phyloP scores from a whole-genome alignment of 257 asterid species.

The Solanum medicagineum region DNA sequence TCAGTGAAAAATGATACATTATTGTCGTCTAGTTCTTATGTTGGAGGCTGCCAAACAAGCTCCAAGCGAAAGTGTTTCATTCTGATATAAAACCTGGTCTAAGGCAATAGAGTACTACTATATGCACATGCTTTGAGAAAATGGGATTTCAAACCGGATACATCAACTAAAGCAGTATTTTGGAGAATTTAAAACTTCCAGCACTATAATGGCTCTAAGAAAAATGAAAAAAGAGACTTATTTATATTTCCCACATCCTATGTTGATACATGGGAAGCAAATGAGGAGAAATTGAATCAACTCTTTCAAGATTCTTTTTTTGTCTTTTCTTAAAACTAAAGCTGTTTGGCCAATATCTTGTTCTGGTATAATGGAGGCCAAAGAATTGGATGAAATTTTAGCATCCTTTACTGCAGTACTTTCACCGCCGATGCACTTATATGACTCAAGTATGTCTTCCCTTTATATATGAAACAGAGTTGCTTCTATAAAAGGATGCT shows the following conservation, averaged over 20 bases:
- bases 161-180: neutral
- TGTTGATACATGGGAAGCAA: neutral
- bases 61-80: no score
- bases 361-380: neutral
- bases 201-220: neutral
- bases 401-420: constrained; percentile 43
- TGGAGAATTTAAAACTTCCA: no score
- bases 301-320: constrained; percentile 24
- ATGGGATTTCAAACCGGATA: neutral
- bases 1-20: no score
- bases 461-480: no score
- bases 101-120: neutral
- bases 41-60: no score
- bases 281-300: neutral
- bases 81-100: neutral
- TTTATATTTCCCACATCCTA: neutral
- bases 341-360: constrained; percentile 46
- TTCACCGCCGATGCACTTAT: constrained; percentile 34
- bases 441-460: constrained; percentile 9
- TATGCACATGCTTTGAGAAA: neutral
- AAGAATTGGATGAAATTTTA: constrained; percentile 31
- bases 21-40: no score
- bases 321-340: constrained; percentile 60
- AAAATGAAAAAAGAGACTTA: neutral
- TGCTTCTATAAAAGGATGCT: no score